Conservation (phyloP, 805 yeast species). For the Saccharomycopsis fibuligera region DNA sequence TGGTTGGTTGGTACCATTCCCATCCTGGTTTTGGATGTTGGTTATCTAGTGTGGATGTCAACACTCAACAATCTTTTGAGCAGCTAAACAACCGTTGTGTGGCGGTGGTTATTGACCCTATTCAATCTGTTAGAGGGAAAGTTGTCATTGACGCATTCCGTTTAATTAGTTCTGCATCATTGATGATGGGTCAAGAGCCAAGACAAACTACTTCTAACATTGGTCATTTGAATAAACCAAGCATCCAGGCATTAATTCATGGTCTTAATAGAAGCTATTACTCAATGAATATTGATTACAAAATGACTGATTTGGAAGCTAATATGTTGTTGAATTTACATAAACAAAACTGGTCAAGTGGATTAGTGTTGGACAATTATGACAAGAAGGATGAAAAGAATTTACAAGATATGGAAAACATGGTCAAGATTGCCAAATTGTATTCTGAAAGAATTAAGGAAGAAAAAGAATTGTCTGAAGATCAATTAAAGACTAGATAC, state of each 20-base stretch:
- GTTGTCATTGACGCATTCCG: constrained; percentile 98
- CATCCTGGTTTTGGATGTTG: constrained; percentile 99
- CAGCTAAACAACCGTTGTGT: constrained; percentile 93
- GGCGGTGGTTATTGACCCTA: constrained; percentile 97
- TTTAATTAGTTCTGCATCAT: constrained; percentile 76
- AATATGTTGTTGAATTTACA: constrained; percentile 91
- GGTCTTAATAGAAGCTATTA: constrained; percentile 96
- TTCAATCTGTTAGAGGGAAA: constrained; percentile 97
- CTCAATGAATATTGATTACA: constrained; percentile 90
- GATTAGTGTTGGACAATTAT: constrained; percentile 73
- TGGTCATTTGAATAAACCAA: constrained; percentile 92
- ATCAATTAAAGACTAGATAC: constrained; percentile 87
- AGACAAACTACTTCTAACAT: constrained; percentile 95
- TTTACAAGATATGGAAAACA: constrained; percentile 59
- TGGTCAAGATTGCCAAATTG: constrained; percentile 86
- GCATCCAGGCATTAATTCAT: constrained; percentile 93
- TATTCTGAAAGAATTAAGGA: constrained; percentile 88
- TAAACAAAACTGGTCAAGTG: constrained; percentile 93
- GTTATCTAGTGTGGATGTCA: constrained; percentile 95
- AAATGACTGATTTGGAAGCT: constrained; percentile 86
- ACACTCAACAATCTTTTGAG: constrained; percentile 96
- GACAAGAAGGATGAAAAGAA: constrained; percentile 71
- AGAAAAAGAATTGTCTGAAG: constrained; percentile 82
- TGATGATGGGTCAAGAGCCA: constrained; percentile 96
- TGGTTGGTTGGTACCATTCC: constrained; percentile 99